phyloP scores from a whole-genome alignment of 2,329 filamentous ascomycete species.

The Curvularia sp. region DNA sequence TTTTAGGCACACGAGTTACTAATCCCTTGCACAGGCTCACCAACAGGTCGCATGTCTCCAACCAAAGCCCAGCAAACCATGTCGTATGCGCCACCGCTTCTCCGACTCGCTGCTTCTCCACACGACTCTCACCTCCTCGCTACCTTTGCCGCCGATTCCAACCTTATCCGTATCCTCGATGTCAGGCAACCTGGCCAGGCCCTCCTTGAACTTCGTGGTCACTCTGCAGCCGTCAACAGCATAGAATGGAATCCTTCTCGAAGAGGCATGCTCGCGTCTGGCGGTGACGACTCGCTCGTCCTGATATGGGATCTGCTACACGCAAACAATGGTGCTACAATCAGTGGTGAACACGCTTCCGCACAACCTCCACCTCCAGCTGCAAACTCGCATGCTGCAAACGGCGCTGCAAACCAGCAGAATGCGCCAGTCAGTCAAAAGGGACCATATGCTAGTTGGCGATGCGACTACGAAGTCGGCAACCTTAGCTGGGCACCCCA shows the following conservation, averaged over 20 bases:
- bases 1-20: slow-evolving; percentile 7
- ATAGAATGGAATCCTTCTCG: slow-evolving; percentile 94
- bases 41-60: slow-evolving; percentile 67
- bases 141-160: slow-evolving; percentile 95
- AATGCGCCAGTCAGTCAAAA: slow-evolving; percentile 58
- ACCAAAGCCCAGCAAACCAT: slow-evolving; percentile 80
- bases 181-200: slow-evolving; percentile 96
- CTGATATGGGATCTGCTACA: slow-evolving; percentile 93
- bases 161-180: slow-evolving; percentile 90
- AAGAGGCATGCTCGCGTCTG: slow-evolving; percentile 87
- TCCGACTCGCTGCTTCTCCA: slow-evolving; percentile 86
- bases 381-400: slow-evolving; percentile 36
- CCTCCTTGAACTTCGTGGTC: slow-evolving; percentile 88
- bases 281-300: slow-evolving; percentile 89
- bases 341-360: slow-evolving; percentile 52
- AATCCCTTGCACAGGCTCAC: slow-evolving; percentile 48
- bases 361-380: slow-evolving; percentile 35
- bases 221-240: slow-evolving; percentile 84
- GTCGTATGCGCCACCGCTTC: slow-evolving; percentile 67
- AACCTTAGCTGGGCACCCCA: slow-evolving; percentile 87
- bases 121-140: slow-evolving; percentile 94
- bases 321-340: slow-evolving; percentile 61
- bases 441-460: slow-evolving; percentile 79
- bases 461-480: slow-evolving; percentile 85
- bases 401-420: slow-evolving; percentile 37